Evolutionary conservation across 1,284 basidiomycete genomes (phyloP).

Genomic region (Mycena sp.): DNA sequence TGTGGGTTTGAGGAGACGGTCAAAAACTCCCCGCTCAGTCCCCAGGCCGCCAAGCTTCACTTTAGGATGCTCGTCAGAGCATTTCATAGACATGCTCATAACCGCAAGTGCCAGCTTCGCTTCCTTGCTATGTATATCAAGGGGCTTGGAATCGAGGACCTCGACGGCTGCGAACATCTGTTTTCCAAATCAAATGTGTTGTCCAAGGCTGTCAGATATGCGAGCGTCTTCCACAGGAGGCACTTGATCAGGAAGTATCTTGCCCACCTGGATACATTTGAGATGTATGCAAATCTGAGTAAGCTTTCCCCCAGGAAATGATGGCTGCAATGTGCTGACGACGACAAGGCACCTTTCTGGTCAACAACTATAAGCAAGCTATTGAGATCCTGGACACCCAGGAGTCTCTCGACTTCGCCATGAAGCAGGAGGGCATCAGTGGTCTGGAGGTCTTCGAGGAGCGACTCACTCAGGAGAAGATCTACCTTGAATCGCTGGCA

Average conservation of each 20-base stretch:
- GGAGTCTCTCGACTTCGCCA: not conserved
- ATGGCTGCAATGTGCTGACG: not conserved
- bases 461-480: not conserved
- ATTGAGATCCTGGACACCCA: not conserved
- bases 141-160: conserved; percentile 44
- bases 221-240: conserved; percentile 37
- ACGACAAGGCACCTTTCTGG: not conserved
- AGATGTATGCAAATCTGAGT: conserved; percentile 21
- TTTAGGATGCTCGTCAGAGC: conserved; percentile 34
- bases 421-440: not conserved
- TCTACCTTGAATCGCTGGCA: not conserved
- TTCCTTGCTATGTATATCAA: conserved; percentile 43
- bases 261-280: conserved; percentile 11
- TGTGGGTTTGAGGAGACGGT: not conserved
- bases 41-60: not conserved
- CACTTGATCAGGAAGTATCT: conserved; percentile 14
- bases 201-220: conserved; percentile 26
- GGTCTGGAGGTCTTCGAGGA: not conserved
- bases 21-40: not conserved
- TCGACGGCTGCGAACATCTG: conserved; percentile 43
- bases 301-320: too few relatives aligned
- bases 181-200: conserved; percentile 43
- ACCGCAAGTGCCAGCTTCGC: conserved; percentile 42
- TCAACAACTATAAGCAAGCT: conserved; percentile 14
- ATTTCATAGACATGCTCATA: conserved; percentile 50